These are phyloP conservation scores for Lasiodiplodia theobromae DNA, from an alignment of 2,329 filamentous ascomycete genomes.

Conservation along the genomic window DNA sequence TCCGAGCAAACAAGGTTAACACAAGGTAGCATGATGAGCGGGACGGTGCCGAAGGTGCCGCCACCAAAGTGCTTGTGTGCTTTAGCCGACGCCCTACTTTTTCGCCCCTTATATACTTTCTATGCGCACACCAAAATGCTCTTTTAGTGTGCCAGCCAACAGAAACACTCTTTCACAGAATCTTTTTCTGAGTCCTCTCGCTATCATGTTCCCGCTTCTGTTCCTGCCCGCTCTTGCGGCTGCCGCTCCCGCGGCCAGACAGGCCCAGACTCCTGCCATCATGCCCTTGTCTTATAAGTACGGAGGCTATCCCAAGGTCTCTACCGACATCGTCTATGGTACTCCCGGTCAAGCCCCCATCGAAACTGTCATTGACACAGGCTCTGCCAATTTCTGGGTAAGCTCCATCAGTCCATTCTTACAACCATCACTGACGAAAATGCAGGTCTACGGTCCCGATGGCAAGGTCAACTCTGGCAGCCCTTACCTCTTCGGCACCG, in stretches of 20 bases:
- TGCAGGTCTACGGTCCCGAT: slow-evolving; percentile 29
- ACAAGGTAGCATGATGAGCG: slow-evolving; percentile 5
- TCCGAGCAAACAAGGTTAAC: slow-evolving; percentile 21
- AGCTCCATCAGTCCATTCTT: background rate
- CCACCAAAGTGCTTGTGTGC: background rate
- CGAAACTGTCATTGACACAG: slow-evolving; percentile 29
- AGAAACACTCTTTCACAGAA: background rate
- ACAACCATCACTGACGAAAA: background rate
- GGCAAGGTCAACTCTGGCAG: slow-evolving; percentile 32
- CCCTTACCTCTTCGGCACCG: slow-evolving; percentile 22
- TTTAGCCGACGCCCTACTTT: slow-evolving; percentile 3
- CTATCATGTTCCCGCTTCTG: slow-evolving; percentile 19
- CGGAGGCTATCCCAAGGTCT: slow-evolving; percentile 31
- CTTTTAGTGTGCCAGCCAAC: background rate
- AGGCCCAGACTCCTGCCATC: background rate
- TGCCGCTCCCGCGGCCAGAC: slow-evolving; percentile 14
- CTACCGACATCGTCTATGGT: slow-evolving; percentile 29
- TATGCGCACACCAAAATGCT: too few species aligned
- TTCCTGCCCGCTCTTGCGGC: slow-evolving; percentile 21
- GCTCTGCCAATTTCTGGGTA: slow-evolving; percentile 31
- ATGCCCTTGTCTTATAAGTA: slow-evolving; percentile 29
- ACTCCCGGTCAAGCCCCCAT: slow-evolving; percentile 28
- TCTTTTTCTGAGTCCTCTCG: background rate
- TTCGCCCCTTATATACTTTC: slow-evolving; percentile 8
- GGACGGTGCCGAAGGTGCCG: background rate